Conservation (phyloP, 345 rosid genomes). For the Turritis glabra region DNA sequence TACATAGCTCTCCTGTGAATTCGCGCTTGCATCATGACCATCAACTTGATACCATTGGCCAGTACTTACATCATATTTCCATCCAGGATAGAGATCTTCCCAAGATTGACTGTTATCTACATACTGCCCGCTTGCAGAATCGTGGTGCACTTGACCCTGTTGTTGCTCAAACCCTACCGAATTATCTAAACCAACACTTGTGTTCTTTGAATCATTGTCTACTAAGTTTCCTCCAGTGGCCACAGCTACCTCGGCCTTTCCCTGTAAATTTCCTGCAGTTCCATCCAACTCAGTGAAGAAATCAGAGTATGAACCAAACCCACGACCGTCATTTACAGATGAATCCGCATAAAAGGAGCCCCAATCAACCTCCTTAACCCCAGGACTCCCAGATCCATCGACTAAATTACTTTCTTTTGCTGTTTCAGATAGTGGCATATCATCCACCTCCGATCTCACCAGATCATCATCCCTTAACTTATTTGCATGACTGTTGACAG, state of each 20-base stretch:
- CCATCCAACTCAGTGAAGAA: constrained; percentile 65
- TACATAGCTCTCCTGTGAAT: constrained; percentile 42
- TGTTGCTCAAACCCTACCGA: constrained; percentile 32
- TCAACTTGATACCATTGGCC: constrained; percentile 87
- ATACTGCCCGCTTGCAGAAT: constrained; percentile 51
- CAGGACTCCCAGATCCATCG: constrained; percentile 46
- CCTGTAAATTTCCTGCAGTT: constrained; percentile 44
- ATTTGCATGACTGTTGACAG: constrained; percentile 19
- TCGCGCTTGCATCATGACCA: constrained; percentile 38
- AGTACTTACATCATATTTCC: constrained; percentile 71
- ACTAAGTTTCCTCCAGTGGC: constrained; percentile 16
- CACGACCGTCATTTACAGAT: constrained; percentile 47
- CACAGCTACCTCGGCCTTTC: constrained; percentile 39
- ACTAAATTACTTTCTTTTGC: constrained; percentile 22
- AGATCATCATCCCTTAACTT: constrained; percentile 32
- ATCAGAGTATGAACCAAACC: constrained; percentile 72
- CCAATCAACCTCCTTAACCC: constrained; percentile 89
- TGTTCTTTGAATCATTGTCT: constrained; percentile 36
- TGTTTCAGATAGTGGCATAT: constrained; percentile 21
- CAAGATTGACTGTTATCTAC: constrained; percentile 58
- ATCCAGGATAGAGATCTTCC: constrained; percentile 91
- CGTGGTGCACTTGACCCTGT: constrained; percentile 31
- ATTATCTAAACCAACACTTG: constrained; percentile 36
- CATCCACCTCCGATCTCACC: constrained; percentile 35
- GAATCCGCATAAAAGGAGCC: constrained; percentile 72